These are phyloP conservation scores for Ogataea wickerhamii DNA, from an alignment of 805 yeast genomes.

Conservation along the genomic window DNA sequence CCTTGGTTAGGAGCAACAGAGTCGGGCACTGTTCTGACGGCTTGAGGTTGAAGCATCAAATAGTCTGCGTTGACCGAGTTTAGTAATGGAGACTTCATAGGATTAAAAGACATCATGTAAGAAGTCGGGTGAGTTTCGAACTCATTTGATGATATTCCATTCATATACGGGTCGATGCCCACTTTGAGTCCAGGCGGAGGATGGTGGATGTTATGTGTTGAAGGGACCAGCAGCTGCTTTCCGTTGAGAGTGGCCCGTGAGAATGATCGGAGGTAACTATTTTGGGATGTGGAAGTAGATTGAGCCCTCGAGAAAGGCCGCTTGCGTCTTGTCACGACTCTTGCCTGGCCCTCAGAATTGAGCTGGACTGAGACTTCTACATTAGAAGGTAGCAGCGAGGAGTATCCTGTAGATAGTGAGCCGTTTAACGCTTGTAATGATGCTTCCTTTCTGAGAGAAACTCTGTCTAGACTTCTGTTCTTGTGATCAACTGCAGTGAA, in stretches of 20 bases:
- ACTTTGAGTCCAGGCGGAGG: constrained; percentile 25
- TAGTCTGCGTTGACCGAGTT: constrained; percentile 4
- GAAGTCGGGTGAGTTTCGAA: constrained; percentile 21
- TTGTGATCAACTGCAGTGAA: not conserved
- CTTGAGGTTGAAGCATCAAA: not conserved
- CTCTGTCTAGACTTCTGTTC: constrained; percentile 4
- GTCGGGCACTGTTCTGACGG: not conserved
- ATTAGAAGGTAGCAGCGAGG: not conserved
- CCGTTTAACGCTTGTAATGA: not conserved
- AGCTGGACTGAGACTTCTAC: constrained; percentile 22
- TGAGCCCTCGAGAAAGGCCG: not conserved
- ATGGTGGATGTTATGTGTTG: constrained; percentile 5
- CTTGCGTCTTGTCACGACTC: constrained; percentile 25
- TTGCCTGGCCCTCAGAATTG: constrained; percentile 28
- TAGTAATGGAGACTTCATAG: constrained; percentile 13
- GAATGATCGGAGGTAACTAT: constrained; percentile 1
- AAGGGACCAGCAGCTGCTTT: constrained; percentile 2
- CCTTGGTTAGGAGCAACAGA: constrained; percentile 6
- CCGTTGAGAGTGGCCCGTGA: constrained; percentile 3
- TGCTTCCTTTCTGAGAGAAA: not conserved
- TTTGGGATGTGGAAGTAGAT: not conserved
- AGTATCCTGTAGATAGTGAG: not conserved
- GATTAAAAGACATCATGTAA: constrained; percentile 2
- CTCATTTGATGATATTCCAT: constrained; percentile 26
- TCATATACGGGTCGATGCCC: constrained; percentile 30